A percentile compares a stretch with the other conserved stretches of the same genome.
Evolutionary conservation across 2,329 filamentous ascomycete genomes (phyloP).

Genomic region (Arachnomyces sp.): DNA sequence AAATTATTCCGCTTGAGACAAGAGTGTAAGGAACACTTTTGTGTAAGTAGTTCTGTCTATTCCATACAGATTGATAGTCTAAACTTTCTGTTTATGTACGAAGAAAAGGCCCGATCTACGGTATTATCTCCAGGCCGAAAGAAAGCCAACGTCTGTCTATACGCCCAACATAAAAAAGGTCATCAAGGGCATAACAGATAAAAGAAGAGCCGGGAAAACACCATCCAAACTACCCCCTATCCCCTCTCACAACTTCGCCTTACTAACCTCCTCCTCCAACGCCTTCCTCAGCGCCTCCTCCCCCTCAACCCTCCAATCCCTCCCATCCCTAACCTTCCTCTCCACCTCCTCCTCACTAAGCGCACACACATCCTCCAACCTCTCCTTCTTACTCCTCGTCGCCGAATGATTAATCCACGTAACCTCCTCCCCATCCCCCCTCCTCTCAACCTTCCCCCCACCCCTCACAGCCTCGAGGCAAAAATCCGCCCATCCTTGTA

Average conservation of each 20-base stretch:
- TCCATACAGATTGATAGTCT: no score
- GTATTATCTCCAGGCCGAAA: no score
- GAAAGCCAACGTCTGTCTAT: no score
- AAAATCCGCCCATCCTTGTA: slow-evolving; percentile 50
- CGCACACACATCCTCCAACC: slow-evolving; percentile 25
- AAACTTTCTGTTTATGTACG: no score
- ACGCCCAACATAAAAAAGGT: no score
- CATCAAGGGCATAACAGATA: no score
- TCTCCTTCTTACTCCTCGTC: slow-evolving; percentile 19
- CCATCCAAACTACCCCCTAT: no score
- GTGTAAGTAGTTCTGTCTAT: no score
- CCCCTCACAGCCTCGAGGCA: slow-evolving; percentile 26
- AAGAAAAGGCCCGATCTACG: no score
- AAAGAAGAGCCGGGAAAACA: neutral
- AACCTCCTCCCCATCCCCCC: slow-evolving; percentile 17
- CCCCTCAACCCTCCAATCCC: slow-evolving; percentile 25
- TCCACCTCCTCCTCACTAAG: slow-evolving; percentile 31
- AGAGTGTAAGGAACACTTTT: no score
- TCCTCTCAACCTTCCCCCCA: slow-evolving; percentile 18
- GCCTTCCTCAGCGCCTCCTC: slow-evolving; percentile 26
- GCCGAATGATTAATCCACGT: slow-evolving; percentile 25
- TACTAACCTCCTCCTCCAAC: slow-evolving; percentile 20
- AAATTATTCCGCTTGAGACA: no score
- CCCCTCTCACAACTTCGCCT: slow-evolving; percentile 22
- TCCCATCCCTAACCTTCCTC: slow-evolving; percentile 19